phyloP scores from a whole-genome alignment of 1,284 basidiomycete species.

The Trichosporon sp. region DNA sequence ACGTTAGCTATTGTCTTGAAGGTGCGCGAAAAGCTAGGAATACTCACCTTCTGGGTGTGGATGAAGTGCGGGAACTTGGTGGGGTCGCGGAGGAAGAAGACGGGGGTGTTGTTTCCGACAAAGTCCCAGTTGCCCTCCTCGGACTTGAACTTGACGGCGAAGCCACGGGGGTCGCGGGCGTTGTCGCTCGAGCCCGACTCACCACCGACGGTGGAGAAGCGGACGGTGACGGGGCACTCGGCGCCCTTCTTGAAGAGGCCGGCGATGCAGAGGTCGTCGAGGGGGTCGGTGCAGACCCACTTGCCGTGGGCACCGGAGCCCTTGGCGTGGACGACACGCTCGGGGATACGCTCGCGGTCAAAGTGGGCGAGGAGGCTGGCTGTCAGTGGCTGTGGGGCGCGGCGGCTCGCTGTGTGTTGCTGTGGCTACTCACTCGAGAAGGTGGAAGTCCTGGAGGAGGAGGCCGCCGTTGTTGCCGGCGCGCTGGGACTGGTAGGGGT shows the following conservation, averaged over 20 bases:
- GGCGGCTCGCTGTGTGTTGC: background rate
- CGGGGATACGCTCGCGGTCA: constrained; percentile 89
- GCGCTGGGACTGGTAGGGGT: constrained; percentile 64
- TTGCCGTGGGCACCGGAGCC: constrained; percentile 77
- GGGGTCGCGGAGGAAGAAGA: constrained; percentile 51
- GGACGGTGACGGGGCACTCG: constrained; percentile 54
- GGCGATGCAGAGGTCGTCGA: constrained; percentile 73
- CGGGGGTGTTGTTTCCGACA: constrained; percentile 81
- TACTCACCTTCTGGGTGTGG: constrained; percentile 77
- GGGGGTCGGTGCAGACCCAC: constrained; percentile 79
- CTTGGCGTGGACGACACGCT: constrained; percentile 66
- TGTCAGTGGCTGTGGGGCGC: too few relatives aligned
- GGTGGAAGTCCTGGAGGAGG: constrained; percentile 66
- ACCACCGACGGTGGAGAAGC: constrained; percentile 57
- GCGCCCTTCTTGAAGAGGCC: constrained; percentile 69
- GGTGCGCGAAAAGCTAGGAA: background rate
- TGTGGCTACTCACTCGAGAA: constrained; percentile 43
- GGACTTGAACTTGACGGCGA: constrained; percentile 84
- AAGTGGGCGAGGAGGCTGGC: constrained; percentile 76
- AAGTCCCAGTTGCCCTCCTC: constrained; percentile 85
- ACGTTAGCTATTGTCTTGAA: background rate
- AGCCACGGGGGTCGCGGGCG: constrained; percentile 77
- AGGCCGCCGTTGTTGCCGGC: constrained; percentile 72
- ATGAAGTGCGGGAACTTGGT: constrained; percentile 68
- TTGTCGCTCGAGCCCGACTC: constrained; percentile 84